Percentiles rank a stretch among this genome's conserved stretches.
Evolutionary conservation across 345 rosid genomes (phyloP).

Genomic region (Aquilaria sinensis): DNA sequence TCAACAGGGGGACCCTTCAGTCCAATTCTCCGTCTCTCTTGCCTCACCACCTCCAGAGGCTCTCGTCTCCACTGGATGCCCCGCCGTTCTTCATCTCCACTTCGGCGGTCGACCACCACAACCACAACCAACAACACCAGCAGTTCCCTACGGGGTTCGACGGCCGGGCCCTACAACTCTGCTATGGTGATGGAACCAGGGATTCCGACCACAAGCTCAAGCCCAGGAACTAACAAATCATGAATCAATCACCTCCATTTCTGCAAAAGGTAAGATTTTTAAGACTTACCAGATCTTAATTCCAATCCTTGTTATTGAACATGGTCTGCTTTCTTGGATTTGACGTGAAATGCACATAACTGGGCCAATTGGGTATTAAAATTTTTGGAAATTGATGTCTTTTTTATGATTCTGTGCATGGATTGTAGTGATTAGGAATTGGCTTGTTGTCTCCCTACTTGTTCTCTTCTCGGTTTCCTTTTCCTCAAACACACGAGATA

Average conservation of each 20-base stretch:
- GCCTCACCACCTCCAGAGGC: slow-evolving; percentile 68
- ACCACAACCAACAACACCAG: slow-evolving; percentile 37
- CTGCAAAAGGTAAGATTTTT: slow-evolving; percentile 38
- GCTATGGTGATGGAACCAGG: slow-evolving; percentile 65
- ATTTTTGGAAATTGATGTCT: slow-evolving; percentile 14
- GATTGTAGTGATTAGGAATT: slow-evolving; percentile 37
- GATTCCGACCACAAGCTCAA: slow-evolving; percentile 80
- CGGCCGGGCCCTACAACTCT: slow-evolving; percentile 56
- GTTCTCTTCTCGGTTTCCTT: slow-evolving; percentile 74
- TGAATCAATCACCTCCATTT: slow-evolving; percentile 20
- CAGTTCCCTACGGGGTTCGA: slow-evolving; percentile 62
- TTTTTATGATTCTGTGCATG: slow-evolving; percentile 28
- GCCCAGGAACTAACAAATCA: slow-evolving; percentile 53
- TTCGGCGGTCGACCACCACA: slow-evolving; percentile 55
- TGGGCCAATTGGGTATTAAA: slow-evolving; percentile 24
- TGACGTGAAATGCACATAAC: slow-evolving; percentile 17
- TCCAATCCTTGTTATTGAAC: background rate
- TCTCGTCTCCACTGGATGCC: slow-evolving; percentile 46
- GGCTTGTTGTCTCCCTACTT: slow-evolving; percentile 65
- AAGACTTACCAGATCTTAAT: background rate
- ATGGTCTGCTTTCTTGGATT: slow-evolving; percentile 18
- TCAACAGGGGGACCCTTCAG: slow-evolving; percentile 99
- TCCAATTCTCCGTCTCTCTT: slow-evolving; percentile 93
- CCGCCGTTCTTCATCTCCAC: slow-evolving; percentile 70
- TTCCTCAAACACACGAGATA: slow-evolving; percentile 36